Evolutionary conservation across 495 filamentous ascomycete species (phyloP), one percentile per base, ranked within the genome.

Genomic region (Clohesyomyces aquaticus): DNA sequence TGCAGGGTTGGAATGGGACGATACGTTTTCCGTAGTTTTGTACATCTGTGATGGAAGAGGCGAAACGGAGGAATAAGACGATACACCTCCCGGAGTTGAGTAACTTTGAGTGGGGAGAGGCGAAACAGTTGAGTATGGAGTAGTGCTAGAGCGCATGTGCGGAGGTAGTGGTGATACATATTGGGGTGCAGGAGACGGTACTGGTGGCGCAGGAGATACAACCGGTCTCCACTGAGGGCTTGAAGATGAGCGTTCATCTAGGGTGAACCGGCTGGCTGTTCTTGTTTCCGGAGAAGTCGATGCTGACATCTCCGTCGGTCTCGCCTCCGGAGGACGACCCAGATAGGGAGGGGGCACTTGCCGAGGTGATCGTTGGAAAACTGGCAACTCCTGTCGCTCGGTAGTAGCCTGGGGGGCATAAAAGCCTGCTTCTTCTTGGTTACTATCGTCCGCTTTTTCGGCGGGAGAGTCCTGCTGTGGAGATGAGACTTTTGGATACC

Each of bases 321-420:
- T 25, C 10, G 16, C 43, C 14, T 47, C 43, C 8, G 43, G 4
- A 8, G 43, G 4, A 22, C 43, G 16, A 55, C 11, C 27, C 3
- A 35, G 25, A 11, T 35, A 26, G 51, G 25, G 16, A 4, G 22
- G 49, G 8, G 49, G 8, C 18, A 28, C 11, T 19, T 35, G 25
- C 28, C 29, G 16, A 35, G 51, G 51, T 35, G 51, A 55, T 41
- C 26, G 4, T 21, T 55, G 51, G 25, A n/a, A 55, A 4, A 19
- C 25, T 21, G 51, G 51, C n/a, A 55, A 41, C 29, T 55, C 51
- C 25, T 55, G 51, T 41, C 51, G 51, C 16, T 55, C 51, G 4
- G 29, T 3, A 3, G 51, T 55, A 55, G 51, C n/a, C 18, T 55
- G 51, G 25, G 32, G 25, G 16, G 22, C 29, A 52, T 41, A 55